Base-by-base conservation (phyloP, 345 rosid species). In the Turnera subulata region DNA sequence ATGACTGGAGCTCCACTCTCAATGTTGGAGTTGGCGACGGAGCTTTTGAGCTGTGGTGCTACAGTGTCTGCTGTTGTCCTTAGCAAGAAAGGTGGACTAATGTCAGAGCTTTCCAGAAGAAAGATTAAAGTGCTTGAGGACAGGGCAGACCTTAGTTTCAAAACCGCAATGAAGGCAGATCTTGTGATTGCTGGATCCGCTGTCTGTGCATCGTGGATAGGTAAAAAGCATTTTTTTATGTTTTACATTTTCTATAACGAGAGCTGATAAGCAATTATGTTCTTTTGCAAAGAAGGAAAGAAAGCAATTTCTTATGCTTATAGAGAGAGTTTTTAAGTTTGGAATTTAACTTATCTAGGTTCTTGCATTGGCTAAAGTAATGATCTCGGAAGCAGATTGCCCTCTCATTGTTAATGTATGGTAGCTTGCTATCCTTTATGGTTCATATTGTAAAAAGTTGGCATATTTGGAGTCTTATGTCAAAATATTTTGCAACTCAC, bases 1-100 rank as follows among this genome's bases (percentile, higher is more conserved):
- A 89, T 89, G 96, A 92, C 98, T 0, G 98, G 98, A 32, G 98
- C 98, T 61, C 98, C 98, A 14, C 83, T 86, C 51, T 89, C 98
- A 44, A 89, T 92, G 95, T 78, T 92, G 91, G 98, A 92, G 74
- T 69, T 92, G 78, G 96, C 98, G 47, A 86, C 95, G 1, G 98
- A 92, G 76, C 88, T 92, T 74, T 58, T 92, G 82, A 92, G 98
- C 89, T 89, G 98, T 61, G 98, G 98, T 50, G 98, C 96, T 62
- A 79, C 96, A 33, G 98, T 92, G 50, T 89, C 93, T 40, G 98
- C 91, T 35, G 96, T 89, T 38, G 96, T 89, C 71, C 87, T 92
- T 38, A 89, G 95, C 73, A 86, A 76, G 75, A 92, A 78, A 73
- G 98, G 98, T 68, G 98, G 98, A 18, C 70, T 92, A 66, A 59